A percentile compares a stretch with the other conserved stretches of the same genome.
phyloP scores from a whole-genome alignment of 2,329 filamentous ascomycete genomes.

The Sporothrix dimorphospora region DNA sequence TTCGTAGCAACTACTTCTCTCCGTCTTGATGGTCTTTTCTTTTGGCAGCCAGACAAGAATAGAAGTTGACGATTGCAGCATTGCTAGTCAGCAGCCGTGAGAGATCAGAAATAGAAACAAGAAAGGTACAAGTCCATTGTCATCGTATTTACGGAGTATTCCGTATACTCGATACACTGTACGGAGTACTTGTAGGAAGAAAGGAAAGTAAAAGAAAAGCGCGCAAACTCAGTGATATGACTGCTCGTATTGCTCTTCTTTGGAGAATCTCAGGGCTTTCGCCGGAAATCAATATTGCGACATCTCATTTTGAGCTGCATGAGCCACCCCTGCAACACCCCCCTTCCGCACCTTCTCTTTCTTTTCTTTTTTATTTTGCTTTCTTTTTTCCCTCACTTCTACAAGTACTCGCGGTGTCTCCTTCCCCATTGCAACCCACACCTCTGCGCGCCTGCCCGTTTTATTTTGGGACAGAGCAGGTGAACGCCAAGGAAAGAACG shows the following conservation, averaged over 20 bases:
- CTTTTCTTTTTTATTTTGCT: neutral
- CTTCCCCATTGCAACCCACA: conserved; percentile 17
- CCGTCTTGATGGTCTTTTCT: neutral
- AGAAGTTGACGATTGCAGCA: neutral
- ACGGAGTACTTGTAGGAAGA: neutral
- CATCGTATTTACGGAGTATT: too few relatives aligned
- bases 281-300: conserved; percentile 23
- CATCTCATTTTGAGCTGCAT: conserved; percentile 27
- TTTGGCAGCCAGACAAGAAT: neutral
- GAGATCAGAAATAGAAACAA: neutral
- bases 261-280: neutral
- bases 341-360: neutral
- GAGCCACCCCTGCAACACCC: neutral
- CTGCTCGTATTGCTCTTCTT: neutral
- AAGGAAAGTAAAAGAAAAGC: neutral
- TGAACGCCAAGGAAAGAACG: neutral
- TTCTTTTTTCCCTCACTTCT: neutral
- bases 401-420: neutral
- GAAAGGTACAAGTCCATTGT: neutral
- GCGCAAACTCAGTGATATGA: neutral
- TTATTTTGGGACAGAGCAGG: conserved; percentile 11
- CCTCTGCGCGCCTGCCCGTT: conserved; percentile 3
- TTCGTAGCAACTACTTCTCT: neutral
- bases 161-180: neutral
- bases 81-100: neutral